Evolutionary conservation across 2,329 filamentous ascomycete genomes (phyloP), one percentile per base, ranked within the genome.

Genomic region (Eutypella sp.): DNA sequence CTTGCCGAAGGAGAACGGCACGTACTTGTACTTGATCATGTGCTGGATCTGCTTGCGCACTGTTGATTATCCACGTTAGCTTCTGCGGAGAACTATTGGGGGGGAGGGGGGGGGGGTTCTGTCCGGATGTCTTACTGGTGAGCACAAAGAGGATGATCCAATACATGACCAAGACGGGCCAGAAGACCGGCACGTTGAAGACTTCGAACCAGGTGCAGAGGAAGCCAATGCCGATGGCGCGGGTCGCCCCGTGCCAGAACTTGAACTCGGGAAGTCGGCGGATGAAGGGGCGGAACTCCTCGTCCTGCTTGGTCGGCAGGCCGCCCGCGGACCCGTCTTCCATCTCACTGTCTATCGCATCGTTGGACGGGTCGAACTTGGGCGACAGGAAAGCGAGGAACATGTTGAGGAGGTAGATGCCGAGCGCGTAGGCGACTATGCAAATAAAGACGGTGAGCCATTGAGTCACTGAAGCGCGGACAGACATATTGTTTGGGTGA

Each of bases 21-120:
- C 90, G 66, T 96, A 99, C 72, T 92, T 89, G 76, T 97, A 99
- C 76, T 97, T 99, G 79, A 99, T 92, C 93, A 99, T 99, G 74
- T 97, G 93, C 74, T 99, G 93, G 59, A 99, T 99, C 74, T 99
- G 93, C 76, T 93, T 89, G 70, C 93, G 84, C 93, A 99, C 90
- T 95, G 58, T 24, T 19, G n/a, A 37, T 19, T 11, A 37, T 9
- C 34, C 19, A 1, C 10, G 36, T 39, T 37, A 11, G 27, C 19
- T 22, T 50, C 41, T 52, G 52, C 41, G 41, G 37, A 40, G 39
- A 43, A 20, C 18, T 36, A 11, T 19, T 20, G 16, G 25, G 5
- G n/a, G 10, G 20, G n/a, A n/a, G 24, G 44, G 43, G n/a, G n/a
- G n/a, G n/a, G n/a, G n/a, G n/a, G n/a, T n/a, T n/a, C n/a, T n/a